Evolutionary conservation across 129 eudicot species (phyloP), one percentile per base, ranked within the genome.

Genomic region (Ambrosia trifida): DNA sequence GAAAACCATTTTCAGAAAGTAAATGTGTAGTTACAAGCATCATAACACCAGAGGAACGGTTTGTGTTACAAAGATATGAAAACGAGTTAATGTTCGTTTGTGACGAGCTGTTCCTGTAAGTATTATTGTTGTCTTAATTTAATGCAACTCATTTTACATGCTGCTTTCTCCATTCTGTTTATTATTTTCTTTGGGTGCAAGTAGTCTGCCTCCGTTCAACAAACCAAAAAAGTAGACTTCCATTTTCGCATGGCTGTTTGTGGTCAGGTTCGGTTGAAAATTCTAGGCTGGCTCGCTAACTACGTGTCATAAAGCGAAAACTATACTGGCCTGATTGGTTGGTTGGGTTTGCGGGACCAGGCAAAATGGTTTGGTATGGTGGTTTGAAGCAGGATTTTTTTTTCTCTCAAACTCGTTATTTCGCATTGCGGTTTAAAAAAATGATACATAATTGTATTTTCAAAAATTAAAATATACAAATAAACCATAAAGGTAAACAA

Each of bases 11-110:
- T 72, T 85, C 93, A 13, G 93, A 84, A 31, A 61, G 57, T 58
- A 82, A 76, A 72, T 93, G 92, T 79, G 51, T 83, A 76, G 98
- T 93, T 73, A 89, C 98, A 33, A 85, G 81, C 84, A 80, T 89
- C 68, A 70, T 93, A 66, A 85, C 88, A n/a, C 77, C 90, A 44
- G 83, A 89, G 58, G 96, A 93, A 70, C 87, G 88, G 2, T 93
- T 93, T 77, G 98, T 93, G 28, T 76, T 93, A 79, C 84, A 84
- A 78, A 87, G 77, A 68, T 89, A 78, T 75, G 92, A 93, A 77
- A 90, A 93, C 77, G 98, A 92, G 58, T 58, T 92, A 64, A 76
- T 82, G 79, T 92, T 92, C 68, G 75, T 76, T 3, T 85, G 95
- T 60, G 78, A 85, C 38, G 90, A 87, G 78, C 49, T 89, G 68